Evolutionary conservation across 305 asterid species (phyloP), one percentile per base, ranked within the genome.

Genomic region (Withania somnifera): DNA sequence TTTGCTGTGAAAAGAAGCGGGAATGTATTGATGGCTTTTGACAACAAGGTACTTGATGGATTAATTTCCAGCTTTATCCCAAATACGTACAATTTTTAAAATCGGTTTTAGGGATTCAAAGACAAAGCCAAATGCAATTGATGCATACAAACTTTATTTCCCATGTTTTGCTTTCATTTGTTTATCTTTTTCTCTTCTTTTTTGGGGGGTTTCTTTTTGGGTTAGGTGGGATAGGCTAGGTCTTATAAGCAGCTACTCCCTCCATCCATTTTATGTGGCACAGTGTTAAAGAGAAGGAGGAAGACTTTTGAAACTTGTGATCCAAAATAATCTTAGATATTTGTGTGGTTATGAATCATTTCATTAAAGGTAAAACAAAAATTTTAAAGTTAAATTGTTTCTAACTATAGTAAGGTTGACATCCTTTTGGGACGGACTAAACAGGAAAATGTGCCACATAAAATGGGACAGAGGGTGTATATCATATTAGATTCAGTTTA

Each of bases 1-100:
- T 95, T 92, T 87, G 99, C 99, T 78, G 97, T 95, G 84, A 93
- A 91, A 85, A 90, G 96, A 81, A 92, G 84, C 79, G 99, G 99
- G 82, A 95, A 95, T 86, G 88, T 95, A 78, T 82, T 92, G 77
- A 91, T 95, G 97, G 92, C 99, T 56, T 95, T 93, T 88, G 92
- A 95, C 86, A 93, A 91, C 88, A 95, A 94, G 99, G 99, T 95
- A 88, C 82, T 20, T 77, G 57, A 50, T 42, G 77, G 14, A 45
- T 61, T 80, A 30, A 19, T 28, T 53, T 52, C 69, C 42, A 67
- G 64, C 57, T 51, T 73, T 15, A 45, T 42, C 79, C 38, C 20
- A 52, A 73, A 73, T 40, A 45, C 9, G 6, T 47, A 73, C 58
- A 71, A 71, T 38, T 14, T n/a, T 71, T 45, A 45, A 42, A 45